phyloP scores from a whole-genome alignment of 75 land plant species.

The Ceratopteris richardii region DNA sequence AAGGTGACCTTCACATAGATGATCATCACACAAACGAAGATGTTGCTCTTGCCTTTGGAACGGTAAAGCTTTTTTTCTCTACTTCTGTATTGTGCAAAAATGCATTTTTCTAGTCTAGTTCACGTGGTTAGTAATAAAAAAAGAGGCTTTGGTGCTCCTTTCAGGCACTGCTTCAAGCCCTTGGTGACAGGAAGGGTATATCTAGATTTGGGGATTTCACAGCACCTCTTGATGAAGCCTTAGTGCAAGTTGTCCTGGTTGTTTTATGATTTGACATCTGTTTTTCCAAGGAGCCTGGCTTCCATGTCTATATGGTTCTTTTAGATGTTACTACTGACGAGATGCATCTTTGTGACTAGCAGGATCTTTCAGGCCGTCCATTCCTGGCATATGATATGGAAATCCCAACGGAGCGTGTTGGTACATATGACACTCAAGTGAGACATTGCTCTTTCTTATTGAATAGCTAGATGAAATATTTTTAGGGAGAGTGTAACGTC shows the following conservation, averaged over 20 bases:
- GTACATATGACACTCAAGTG: conserved; percentile 97
- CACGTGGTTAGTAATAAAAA: too few relatives aligned
- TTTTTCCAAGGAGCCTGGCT: too few relatives aligned
- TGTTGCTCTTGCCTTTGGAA: conserved; percentile 91
- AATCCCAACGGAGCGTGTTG: conserved; percentile 92
- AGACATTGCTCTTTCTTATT: too few relatives aligned
- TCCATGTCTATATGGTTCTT: not conserved
- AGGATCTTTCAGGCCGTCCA: conserved; percentile 96
- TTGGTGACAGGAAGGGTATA: conserved; percentile 90
- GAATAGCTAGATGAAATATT: too few relatives aligned
- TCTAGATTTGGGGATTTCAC: conserved; percentile 83
- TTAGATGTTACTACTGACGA: not conserved
- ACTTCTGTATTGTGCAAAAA: not conserved
- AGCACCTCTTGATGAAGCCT: conserved; percentile 95
- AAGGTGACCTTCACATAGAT: conserved; percentile 88
- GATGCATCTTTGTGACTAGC: conserved; percentile 4
- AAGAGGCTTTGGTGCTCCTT: not conserved
- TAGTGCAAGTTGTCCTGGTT: conserved; percentile 83
- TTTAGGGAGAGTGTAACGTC: too few relatives aligned
- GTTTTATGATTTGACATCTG: not conserved
- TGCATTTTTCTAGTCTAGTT: too few relatives aligned
- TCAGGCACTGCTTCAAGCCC: conserved; percentile 74
- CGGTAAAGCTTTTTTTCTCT: conserved; percentile 31
- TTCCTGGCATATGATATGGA: conserved; percentile 53
- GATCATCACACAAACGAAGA: conserved; percentile 99